phyloP scores from a whole-genome alignment of 768 basidiomycete species.

The Mycena venus region DNA sequence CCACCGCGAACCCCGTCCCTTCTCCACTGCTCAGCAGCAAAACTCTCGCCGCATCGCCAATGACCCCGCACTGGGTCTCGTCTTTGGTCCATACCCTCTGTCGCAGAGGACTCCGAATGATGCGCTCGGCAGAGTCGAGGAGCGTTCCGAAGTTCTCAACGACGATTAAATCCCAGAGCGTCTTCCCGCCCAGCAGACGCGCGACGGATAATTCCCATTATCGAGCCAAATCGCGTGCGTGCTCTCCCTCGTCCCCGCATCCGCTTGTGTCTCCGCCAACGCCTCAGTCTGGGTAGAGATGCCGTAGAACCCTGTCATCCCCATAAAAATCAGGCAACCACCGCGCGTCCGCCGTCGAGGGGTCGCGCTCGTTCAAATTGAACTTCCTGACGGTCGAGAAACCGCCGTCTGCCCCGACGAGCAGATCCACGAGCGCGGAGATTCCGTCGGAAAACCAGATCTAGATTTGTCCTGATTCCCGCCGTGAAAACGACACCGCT shows the following conservation, averaged over 20 bases:
- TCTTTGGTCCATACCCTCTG: conserved; percentile 5
- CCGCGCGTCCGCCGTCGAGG: not conserved
- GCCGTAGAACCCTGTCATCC: conserved; percentile 11
- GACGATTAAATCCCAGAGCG: conserved; percentile 9
- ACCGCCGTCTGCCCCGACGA: conserved; percentile 3
- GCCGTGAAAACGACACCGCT: not conserved
- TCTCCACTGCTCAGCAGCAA: not conserved
- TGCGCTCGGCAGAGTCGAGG: not conserved
- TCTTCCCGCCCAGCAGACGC: not conserved
- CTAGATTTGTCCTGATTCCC: not conserved
- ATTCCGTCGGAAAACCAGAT: not conserved
- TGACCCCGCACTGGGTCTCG: not conserved
- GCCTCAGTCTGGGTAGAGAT: not conserved
- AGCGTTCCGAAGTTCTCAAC: not conserved
- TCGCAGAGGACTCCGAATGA: not conserved
- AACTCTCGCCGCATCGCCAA: not conserved
- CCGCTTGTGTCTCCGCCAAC: not conserved
- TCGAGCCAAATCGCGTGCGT: conserved; percentile 14
- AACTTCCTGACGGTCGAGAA: not conserved
- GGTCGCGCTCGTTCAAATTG: not conserved
- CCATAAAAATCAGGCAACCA: conserved; percentile 14
- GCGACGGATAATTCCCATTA: not conserved
- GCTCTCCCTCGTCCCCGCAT: not conserved
- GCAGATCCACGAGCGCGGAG: not conserved
- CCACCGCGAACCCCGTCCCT: conserved; percentile 6